Evolutionary conservation across 805 yeast species (phyloP), one percentile per base, ranked within the genome.

Genomic region (Myxozyma geophila): DNA sequence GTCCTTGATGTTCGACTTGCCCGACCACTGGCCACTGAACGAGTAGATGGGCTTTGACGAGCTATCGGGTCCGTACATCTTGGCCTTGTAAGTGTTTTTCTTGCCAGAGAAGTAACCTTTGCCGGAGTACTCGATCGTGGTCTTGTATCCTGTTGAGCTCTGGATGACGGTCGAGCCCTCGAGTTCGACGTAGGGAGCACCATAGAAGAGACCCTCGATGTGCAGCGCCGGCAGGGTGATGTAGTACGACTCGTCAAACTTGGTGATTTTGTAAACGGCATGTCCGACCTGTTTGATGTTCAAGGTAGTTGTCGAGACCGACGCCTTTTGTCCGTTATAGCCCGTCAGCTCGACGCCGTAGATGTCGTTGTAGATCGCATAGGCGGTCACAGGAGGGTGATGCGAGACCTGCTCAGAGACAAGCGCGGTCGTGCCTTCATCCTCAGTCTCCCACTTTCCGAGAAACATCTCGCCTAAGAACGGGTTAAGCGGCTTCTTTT

Each of bases 311-410:
- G 73, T 69, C 28, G 92, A 82, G 78, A 95, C 87, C 23, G 90
- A 85, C 33, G 98, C 92, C 76, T 85, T 89, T 73, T 93, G 85
- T 46, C 93, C 93, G 73, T 90, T 92, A 78, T 90, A 93, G 59
- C 99, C 99, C 76, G 92, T 89, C 67, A 92, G 80, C 48, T 80
- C 77, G 33, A 88, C 87, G 40, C 87, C 82, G 75, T 87, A 82
- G 71, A 85, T 84, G 67, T 86, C 89, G 74, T 92, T 92, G 72
- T 84, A 79, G 60, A 95, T 83, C 49, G 92, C 84, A 74, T 92
- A 95, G 7, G 95, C 98, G n/a, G 98, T 92, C 41, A 89, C 87
- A 33, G 99, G 98, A 17, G 99, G 99, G 76, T 95, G 99, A 78
- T 95, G 99, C 66, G 92, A 87, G 13, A 95, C 98, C 78, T 95